phyloP scores from a whole-genome alignment of 352 stramenopile species.

The Achlya hypogyna region DNA sequence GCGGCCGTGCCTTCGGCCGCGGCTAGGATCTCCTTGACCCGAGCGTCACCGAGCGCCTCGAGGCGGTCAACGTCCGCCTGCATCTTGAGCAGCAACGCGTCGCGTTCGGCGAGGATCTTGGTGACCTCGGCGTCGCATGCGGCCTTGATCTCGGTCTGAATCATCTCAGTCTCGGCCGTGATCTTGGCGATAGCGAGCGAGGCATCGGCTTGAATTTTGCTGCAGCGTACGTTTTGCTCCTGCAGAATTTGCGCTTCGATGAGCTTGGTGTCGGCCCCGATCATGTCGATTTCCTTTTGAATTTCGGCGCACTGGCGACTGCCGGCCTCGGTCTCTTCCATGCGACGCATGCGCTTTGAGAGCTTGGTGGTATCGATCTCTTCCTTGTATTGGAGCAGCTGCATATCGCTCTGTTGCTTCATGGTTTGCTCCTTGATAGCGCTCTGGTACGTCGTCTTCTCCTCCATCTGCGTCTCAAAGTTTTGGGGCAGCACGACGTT shows the following conservation, averaged over 20 bases:
- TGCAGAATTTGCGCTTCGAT: conserved; percentile 34
- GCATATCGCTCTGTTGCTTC: conserved; percentile 73
- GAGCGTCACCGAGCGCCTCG: conserved; percentile 24
- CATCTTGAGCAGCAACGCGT: conserved; percentile 31
- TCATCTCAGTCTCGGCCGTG: conserved; percentile 34
- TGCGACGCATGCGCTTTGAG: conserved; percentile 41
- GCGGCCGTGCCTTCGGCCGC: conserved; percentile 30
- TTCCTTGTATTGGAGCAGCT: conserved; percentile 52
- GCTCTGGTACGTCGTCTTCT: conserved; percentile 54
- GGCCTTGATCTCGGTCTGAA: conserved; percentile 32
- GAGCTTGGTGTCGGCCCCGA: conserved; percentile 31
- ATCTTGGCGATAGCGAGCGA: conserved; percentile 37
- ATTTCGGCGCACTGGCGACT: conserved; percentile 43
- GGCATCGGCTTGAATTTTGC: conserved; percentile 32
- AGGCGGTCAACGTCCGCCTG: conserved; percentile 31
- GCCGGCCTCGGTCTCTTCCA: conserved; percentile 53
- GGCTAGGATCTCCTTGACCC: conserved; percentile 32
- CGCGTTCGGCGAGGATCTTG: conserved; percentile 31
- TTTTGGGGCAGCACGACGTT: conserved; percentile 50
- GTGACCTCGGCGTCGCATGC: conserved; percentile 34
- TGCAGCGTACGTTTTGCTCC: conserved; percentile 33
- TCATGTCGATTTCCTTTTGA: conserved; percentile 42
- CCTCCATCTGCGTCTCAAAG: conserved; percentile 61
- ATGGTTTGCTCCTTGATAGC: conserved; percentile 67
- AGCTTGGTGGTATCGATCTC: conserved; percentile 48